Percentiles rank a stretch among this genome's conserved stretches.
These are phyloP conservation scores for Cordyceps javanica DNA, from an alignment of 2,329 filamentous ascomycete species.

Conservation along the genomic window DNA sequence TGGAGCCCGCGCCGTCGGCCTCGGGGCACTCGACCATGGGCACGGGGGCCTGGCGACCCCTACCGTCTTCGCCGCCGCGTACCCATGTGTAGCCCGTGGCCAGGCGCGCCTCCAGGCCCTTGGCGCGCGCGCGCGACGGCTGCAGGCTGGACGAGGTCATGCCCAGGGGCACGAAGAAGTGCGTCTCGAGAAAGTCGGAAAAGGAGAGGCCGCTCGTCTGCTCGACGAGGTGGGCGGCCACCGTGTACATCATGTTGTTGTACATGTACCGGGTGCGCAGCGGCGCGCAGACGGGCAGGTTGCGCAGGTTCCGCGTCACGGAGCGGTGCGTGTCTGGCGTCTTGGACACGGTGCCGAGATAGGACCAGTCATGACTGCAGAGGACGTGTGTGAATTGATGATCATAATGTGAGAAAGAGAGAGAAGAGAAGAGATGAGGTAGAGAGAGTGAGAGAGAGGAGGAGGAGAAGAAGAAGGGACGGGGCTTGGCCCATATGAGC, in stretches of 20 bases:
- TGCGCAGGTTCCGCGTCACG: slow-evolving; percentile 23
- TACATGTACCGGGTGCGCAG: slow-evolving; percentile 21
- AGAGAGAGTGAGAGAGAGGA: too few relatives aligned
- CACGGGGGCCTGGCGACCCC: slow-evolving; percentile 9
- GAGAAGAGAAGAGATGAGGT: too few relatives aligned
- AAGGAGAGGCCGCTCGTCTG: slow-evolving; percentile 15
- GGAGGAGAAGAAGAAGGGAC: too few relatives aligned
- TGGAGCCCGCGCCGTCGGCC: slow-evolving; percentile 24
- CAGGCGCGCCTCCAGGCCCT: slow-evolving; percentile 18
- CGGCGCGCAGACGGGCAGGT: slow-evolving; percentile 20
- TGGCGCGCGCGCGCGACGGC: slow-evolving; percentile 14
- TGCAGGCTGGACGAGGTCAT: slow-evolving; percentile 23
- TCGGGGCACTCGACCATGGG: slow-evolving; percentile 18
- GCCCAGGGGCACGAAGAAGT: slow-evolving; percentile 21
- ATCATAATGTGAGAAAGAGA: background rate
- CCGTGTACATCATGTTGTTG: slow-evolving; percentile 26
- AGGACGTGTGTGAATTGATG: background rate
- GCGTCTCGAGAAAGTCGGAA: slow-evolving; percentile 18
- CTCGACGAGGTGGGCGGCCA: slow-evolving; percentile 21
- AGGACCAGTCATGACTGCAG: slow-evolving; percentile 21
- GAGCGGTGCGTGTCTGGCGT: slow-evolving; percentile 19
- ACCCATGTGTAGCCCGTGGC: slow-evolving; percentile 18
- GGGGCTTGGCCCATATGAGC: too few relatives aligned
- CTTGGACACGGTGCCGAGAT: slow-evolving; percentile 16
- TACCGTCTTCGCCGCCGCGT: background rate